A percentile compares a stretch with the other conserved stretches of the same genome.
Evolutionary conservation across 2,329 filamentous ascomycete genomes (phyloP).

Genomic region (Alternaria ventricosa): DNA sequence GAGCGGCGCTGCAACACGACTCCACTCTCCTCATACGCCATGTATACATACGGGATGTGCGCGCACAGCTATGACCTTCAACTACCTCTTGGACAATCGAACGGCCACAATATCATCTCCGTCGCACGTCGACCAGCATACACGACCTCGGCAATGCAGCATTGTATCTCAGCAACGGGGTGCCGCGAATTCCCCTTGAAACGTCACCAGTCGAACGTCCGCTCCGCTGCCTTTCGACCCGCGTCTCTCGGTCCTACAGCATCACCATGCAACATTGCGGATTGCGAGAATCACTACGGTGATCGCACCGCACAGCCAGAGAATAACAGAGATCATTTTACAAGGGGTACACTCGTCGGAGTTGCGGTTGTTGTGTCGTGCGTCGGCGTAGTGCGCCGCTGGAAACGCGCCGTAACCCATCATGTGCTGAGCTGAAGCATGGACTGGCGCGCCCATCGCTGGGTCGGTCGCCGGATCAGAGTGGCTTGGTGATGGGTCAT

Average conservation of each 20-base stretch:
- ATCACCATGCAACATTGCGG: neutral
- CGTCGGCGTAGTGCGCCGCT: neutral
- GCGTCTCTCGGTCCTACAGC: rapidly evolving
- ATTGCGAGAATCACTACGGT: neutral
- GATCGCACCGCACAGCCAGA: neutral
- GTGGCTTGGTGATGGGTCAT: neutral
- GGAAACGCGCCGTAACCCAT: neutral
- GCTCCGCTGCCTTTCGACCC: no score
- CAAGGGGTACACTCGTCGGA: neutral
- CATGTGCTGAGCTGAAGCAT: neutral
- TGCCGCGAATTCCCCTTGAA: no score
- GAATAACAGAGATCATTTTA: neutral
- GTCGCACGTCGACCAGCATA: no score
- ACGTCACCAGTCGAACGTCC: no score
- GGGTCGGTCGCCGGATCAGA: neutral
- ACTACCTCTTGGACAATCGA: no score
- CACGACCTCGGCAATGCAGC: no score
- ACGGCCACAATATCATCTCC: no score
- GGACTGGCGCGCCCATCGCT: neutral
- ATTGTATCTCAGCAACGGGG: no score
- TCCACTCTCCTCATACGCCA: no score
- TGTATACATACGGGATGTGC: no score
- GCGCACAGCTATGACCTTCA: no score
- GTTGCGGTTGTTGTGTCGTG: rapidly evolving
- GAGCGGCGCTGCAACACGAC: no score